Evolutionary conservation across 2,329 filamentous ascomycete species (phyloP).

Genomic region (Cordyceps cicadae): DNA sequence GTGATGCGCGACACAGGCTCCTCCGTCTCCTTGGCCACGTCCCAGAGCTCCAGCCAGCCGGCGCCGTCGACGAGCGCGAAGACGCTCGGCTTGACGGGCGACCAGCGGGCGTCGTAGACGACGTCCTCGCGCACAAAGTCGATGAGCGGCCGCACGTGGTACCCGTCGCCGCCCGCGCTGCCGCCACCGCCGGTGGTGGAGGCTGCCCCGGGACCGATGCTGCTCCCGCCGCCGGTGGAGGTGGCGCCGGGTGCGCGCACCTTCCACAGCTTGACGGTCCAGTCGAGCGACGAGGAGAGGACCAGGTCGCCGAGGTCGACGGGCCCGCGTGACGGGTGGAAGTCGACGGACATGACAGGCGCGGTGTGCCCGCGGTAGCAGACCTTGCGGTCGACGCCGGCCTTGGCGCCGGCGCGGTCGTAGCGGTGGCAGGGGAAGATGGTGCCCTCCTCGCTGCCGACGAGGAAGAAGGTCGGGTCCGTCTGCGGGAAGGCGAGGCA

Average conservation of each 20-base stretch:
- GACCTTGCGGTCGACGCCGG: conserved; percentile 82
- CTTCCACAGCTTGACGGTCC: conserved; percentile 97
- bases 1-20: conserved; percentile 77
- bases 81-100: conserved; percentile 84
- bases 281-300: conserved; percentile 86
- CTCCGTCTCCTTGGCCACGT: conserved; percentile 85
- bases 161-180: conserved; percentile 32
- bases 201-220: too few species aligned
- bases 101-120: conserved; percentile 95
- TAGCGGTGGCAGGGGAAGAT: conserved; percentile 97
- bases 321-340: conserved; percentile 85
- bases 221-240: conserved; percentile 43
- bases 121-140: conserved; percentile 93
- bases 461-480: conserved; percentile 94
- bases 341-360: conserved; percentile 91
- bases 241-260: conserved; percentile 72
- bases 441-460: conserved; percentile 91
- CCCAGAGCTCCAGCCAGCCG: conserved; percentile 89
- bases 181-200: conserved; percentile 53
- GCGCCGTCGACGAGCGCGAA: conserved; percentile 93
- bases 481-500: conserved; percentile 91
- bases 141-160: conserved; percentile 63
- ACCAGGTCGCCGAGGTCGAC: conserved; percentile 92
- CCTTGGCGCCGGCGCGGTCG: conserved; percentile 93
- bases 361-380: conserved; percentile 86